phyloP scores from a whole-genome alignment of 1,139 yeast genomes.

The Hemisphaericaspora xylofermentans region DNA sequence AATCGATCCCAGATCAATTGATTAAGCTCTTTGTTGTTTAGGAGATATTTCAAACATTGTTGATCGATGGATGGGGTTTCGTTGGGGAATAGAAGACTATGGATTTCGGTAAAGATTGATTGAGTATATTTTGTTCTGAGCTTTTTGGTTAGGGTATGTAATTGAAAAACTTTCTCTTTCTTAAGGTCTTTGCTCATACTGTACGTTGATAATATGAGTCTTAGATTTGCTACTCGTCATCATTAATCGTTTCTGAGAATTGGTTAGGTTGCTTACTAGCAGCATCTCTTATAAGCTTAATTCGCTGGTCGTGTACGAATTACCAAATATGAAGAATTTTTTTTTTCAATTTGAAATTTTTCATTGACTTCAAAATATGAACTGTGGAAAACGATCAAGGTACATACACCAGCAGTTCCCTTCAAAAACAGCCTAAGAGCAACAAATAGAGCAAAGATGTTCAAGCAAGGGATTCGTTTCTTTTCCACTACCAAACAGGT shows the following conservation, averaged over 20 bases:
- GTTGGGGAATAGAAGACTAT: slow-evolving; percentile 2
- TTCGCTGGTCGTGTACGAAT: too few species aligned
- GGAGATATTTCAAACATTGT: slow-evolving; percentile 4
- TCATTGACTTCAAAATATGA: too few species aligned
- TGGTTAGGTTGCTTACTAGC: too few species aligned
- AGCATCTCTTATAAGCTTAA: too few species aligned
- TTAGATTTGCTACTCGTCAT: too few species aligned
- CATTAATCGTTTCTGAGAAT: too few species aligned
- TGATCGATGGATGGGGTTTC: slow-evolving; percentile 1
- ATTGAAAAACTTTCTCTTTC: not conserved
- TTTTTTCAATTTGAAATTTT: too few species aligned
- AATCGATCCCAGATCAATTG: slow-evolving; percentile 7
- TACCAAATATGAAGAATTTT: too few species aligned
- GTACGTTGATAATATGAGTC: not conserved
- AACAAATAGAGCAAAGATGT: not conserved
- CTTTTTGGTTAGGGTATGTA: not conserved
- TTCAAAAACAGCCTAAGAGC: too few species aligned
- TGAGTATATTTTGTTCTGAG: not conserved
- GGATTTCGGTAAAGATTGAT: slow-evolving; percentile 5
- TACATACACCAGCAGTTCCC: not conserved
- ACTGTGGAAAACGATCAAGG: slow-evolving; percentile 2
- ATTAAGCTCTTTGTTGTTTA: slow-evolving; percentile 1
- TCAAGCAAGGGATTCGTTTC: slow-evolving; percentile 3
- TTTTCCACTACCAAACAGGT: slow-evolving; percentile 1
- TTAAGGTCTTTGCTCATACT: not conserved